Percentiles rank a stretch among this genome's conserved stretches.
Evolutionary conservation across 2,329 filamentous ascomycete species (phyloP).

Genomic region (Botryotinia convoluta): DNA sequence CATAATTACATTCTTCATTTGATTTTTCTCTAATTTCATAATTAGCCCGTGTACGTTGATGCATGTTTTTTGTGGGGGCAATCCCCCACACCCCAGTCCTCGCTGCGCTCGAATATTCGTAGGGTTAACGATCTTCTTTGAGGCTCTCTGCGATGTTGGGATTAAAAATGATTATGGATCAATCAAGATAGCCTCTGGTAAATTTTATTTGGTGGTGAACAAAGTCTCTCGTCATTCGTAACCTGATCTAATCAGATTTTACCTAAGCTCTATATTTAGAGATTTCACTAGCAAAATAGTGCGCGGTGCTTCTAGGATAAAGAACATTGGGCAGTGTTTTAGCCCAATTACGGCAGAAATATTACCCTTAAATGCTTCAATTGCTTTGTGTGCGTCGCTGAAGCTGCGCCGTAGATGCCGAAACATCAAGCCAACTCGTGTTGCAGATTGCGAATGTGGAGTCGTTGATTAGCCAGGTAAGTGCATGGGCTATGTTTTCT

Average conservation of each 20-base stretch:
- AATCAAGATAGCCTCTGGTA: background rate
- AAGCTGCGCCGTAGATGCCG: background rate
- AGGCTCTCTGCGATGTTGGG: background rate
- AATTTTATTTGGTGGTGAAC: background rate
- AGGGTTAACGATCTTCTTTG: background rate
- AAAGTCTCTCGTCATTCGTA: background rate
- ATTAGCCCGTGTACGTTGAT: background rate
- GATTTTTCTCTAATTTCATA: background rate
- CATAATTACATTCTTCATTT: background rate
- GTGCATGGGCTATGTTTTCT: background rate
- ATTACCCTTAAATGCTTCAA: background rate
- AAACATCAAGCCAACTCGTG: background rate
- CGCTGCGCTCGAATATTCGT: background rate
- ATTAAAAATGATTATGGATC: background rate
- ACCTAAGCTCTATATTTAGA: background rate
- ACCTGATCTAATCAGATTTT: background rate
- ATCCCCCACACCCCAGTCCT: background rate
- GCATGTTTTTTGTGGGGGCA: background rate
- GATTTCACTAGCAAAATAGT: background rate
- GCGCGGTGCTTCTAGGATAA: background rate
- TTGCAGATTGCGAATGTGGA: background rate
- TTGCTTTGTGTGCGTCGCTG: background rate
- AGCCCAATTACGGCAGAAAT: rapidly evolving
- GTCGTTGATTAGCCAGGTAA: background rate
- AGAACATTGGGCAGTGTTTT: background rate